phyloP scores from a whole-genome alignment of 768 basidiomycete genomes.

The Jaapia argillacea region DNA sequence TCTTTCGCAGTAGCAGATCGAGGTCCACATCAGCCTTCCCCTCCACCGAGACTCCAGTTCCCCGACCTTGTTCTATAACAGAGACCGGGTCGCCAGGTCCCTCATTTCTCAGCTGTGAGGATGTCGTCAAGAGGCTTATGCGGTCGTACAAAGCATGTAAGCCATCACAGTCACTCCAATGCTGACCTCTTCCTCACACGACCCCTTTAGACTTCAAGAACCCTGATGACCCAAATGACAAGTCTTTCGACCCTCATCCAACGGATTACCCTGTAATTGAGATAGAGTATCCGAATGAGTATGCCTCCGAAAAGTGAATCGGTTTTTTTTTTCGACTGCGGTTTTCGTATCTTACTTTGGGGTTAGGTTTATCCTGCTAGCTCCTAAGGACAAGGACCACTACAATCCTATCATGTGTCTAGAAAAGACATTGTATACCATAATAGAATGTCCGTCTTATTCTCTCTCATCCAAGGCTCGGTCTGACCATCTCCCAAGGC shows the following conservation, averaged over 20 bases:
- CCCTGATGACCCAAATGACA: constrained; percentile 50
- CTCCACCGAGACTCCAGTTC: constrained; percentile 23
- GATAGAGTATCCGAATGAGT: constrained; percentile 70
- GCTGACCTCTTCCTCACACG: background rate
- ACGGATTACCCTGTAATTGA: constrained; percentile 53
- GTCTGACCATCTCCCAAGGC: constrained; percentile 23
- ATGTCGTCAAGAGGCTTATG: constrained; percentile 50
- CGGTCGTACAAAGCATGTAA: constrained; percentile 63
- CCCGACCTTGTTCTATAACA: constrained; percentile 38
- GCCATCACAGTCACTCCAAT: no score
- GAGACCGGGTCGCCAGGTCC: constrained; percentile 44
- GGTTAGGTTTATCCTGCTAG: constrained; percentile 62
- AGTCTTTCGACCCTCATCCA: constrained; percentile 50
- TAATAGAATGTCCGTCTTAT: constrained; percentile 51
- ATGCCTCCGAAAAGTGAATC: constrained; percentile 56
- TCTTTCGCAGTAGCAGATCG: constrained; percentile 48
- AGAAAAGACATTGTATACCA: constrained; percentile 59
- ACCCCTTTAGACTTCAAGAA: constrained; percentile 54
- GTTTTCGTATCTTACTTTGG: background rate
- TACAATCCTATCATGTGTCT: constrained; percentile 81
- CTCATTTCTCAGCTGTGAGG: constrained; percentile 51
- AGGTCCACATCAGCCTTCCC: constrained; percentile 53
- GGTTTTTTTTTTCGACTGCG: background rate
- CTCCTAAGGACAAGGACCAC: constrained; percentile 77
- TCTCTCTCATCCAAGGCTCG: background rate